A percentile compares a stretch with the other conserved stretches of the same genome.
These are phyloP conservation scores for Blastobotrys mokoenaii DNA, from an alignment of 805 yeast species.

Conservation along the genomic window DNA sequence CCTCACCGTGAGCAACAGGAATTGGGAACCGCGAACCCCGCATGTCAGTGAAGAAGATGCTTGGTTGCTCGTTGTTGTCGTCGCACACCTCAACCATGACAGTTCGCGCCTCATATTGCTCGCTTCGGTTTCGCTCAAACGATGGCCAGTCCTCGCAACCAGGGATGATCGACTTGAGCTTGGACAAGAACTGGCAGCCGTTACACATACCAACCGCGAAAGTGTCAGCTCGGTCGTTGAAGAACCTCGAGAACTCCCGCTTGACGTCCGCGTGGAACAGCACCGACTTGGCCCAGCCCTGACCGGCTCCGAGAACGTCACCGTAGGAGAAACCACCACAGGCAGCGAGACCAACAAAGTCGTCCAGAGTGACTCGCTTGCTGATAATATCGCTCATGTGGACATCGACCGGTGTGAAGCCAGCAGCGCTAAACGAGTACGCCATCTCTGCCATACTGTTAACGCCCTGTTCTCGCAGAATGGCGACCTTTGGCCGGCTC, in stretches of 20 bases:
- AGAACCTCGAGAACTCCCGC: conserved; percentile 67
- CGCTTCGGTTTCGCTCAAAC: conserved; percentile 82
- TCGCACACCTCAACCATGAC: conserved; percentile 75
- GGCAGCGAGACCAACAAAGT: conserved; percentile 90
- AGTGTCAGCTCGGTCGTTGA: conserved; percentile 80
- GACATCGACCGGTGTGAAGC: conserved; percentile 88
- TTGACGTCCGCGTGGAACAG: conserved; percentile 73
- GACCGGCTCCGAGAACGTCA: conserved; percentile 97
- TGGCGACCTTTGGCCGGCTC: conserved; percentile 82
- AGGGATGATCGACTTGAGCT: conserved; percentile 78
- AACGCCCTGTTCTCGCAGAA: conserved; percentile 96
- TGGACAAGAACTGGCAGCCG: conserved; percentile 93
- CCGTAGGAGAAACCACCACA: conserved; percentile 99
- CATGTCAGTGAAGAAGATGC: conserved; percentile 82
- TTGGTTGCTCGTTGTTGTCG: conserved; percentile 30
- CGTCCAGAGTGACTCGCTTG: conserved; percentile 63
- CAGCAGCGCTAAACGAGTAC: conserved; percentile 90
- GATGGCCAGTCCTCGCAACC: conserved; percentile 95
- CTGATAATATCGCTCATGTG: conserved; percentile 89
- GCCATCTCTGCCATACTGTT: conserved; percentile 99
- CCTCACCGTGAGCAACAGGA: conserved; percentile 99
- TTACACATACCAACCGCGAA: conserved; percentile 98
- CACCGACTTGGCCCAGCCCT: conserved; percentile 98
- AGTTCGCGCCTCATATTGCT: conserved; percentile 95
- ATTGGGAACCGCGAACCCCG: conserved; percentile 89